Conservation (phyloP, 108 stramenopile species). For the Cylindrotheca closterium region DNA sequence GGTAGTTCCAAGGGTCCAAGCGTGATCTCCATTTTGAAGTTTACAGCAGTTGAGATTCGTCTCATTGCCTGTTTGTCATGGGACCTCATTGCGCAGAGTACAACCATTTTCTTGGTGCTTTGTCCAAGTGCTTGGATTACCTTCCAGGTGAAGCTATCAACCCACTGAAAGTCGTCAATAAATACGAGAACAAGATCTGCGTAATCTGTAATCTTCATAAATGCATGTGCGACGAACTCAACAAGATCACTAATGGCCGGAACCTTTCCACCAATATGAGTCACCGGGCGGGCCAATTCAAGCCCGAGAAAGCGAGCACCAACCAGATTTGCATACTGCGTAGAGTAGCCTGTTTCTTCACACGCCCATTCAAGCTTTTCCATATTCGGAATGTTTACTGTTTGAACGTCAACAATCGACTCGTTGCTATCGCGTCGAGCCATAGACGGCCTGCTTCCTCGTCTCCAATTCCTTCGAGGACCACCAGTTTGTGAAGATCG, state of each 20-base stretch:
- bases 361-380: constrained; percentile 48
- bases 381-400: constrained; percentile 20
- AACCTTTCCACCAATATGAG: neutral
- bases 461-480: neutral
- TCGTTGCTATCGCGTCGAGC: neutral
- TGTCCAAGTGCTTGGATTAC: constrained; percentile 50
- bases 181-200: constrained; percentile 53
- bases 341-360: constrained; percentile 55
- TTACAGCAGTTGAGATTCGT: constrained; percentile 15
- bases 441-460: neutral
- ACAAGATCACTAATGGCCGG: constrained; percentile 32
- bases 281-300: constrained; percentile 33
- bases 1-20: constrained; percentile 39
- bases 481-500: too few relatives aligned
- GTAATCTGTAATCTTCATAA: constrained; percentile 49
- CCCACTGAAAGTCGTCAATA: constrained; percentile 65
- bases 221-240: constrained; percentile 58
- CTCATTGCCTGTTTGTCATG: constrained; percentile 24
- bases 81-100: constrained; percentile 49
- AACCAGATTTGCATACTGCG: constrained; percentile 60
- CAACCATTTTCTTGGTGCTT: constrained; percentile 50
- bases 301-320: constrained; percentile 27
- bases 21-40: constrained; percentile 38
- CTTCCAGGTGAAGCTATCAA: constrained; percentile 71
- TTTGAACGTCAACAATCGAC: neutral